Percentiles rank a stretch among this genome's conserved stretches.
These are phyloP conservation scores for Zoysia japonica DNA, from an alignment of 176 grass and related monocot genomes.

Conservation along the genomic window DNA sequence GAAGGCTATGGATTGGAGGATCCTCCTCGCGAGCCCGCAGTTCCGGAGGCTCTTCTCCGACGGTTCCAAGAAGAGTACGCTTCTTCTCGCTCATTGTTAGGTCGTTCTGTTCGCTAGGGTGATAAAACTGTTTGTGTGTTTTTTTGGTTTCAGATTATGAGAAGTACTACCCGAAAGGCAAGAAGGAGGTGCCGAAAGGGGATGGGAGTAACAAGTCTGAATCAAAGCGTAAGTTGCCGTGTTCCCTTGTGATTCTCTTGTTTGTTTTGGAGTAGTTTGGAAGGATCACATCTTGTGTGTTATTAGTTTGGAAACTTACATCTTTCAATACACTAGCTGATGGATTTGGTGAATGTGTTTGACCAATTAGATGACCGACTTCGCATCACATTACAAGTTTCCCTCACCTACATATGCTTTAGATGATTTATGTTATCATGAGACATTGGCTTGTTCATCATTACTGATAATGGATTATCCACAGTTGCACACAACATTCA, in stretches of 20 bases:
- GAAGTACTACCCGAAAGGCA: constrained; percentile 81
- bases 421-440: background rate
- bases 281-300: background rate
- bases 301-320: background rate
- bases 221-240: constrained; percentile 56
- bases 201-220: constrained; percentile 76
- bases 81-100: background rate
- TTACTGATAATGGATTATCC: background rate
- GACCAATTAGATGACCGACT: background rate
- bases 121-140: background rate
- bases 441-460: background rate
- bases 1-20: constrained; percentile 64
- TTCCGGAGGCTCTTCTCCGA: constrained; percentile 74
- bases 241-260: background rate
- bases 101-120: background rate
- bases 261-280: background rate
- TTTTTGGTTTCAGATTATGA: constrained; percentile 73
- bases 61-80: constrained; percentile 82
- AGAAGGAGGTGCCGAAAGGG: constrained; percentile 87
- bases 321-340: background rate
- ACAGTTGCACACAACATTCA: background rate
- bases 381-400: background rate
- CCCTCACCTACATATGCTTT: background rate
- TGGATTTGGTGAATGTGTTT: background rate
- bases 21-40: constrained; percentile 67